phyloP scores from a whole-genome alignment of 1,284 basidiomycete species.

The Leccinum pallidistipes region DNA sequence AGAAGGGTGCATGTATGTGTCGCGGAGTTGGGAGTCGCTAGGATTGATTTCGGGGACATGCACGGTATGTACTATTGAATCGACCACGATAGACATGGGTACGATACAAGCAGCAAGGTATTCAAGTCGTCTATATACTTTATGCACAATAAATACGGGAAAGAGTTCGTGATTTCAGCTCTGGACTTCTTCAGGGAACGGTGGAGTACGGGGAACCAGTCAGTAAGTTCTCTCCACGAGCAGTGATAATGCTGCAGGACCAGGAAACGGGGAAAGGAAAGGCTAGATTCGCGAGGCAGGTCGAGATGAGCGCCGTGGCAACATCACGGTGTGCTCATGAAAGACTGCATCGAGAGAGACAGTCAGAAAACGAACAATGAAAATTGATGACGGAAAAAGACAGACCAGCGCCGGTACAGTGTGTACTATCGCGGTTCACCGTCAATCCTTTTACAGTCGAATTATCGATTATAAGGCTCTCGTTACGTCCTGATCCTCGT shows the following conservation, averaged over 20 bases:
- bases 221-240: neutral
- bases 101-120: neutral
- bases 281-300: neutral
- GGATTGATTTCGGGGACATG: neutral
- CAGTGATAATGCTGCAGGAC: neutral
- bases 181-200: neutral
- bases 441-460: constrained; percentile 11
- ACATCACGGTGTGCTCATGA: neutral
- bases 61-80: neutral
- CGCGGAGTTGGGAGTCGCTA: neutral
- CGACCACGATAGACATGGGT: neutral
- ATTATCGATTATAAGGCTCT: neutral
- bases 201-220: neutral
- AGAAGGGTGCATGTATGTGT: neutral
- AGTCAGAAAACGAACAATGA: neutral
- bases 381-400: neutral
- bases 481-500: neutral
- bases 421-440: constrained; percentile 11
- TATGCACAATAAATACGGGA: neutral
- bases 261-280: neutral
- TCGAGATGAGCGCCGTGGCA: neutral
- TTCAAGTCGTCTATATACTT: neutral
- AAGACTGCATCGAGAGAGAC: constrained; percentile 5
- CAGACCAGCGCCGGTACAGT: constrained; percentile 18
- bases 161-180: neutral